Evolutionary conservation across 202 grass and related monocot species (phyloP).

Genomic region (Brachypodium distachyon): DNA sequence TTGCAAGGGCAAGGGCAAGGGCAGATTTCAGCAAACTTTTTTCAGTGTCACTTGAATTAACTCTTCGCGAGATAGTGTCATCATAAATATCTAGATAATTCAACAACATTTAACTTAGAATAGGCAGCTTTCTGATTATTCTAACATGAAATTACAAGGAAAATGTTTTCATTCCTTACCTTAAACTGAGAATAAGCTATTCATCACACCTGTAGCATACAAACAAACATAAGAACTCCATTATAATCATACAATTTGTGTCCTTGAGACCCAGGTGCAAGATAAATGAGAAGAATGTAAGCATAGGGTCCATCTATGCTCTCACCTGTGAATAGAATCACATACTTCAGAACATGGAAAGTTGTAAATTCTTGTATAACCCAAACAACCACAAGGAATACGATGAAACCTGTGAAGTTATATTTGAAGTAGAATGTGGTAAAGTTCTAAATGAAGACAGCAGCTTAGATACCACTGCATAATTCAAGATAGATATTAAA

Average conservation of each 20-base stretch:
- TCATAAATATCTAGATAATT: constrained; percentile 84
- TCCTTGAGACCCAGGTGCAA: neutral
- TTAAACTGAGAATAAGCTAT: constrained; percentile 97
- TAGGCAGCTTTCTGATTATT: constrained; percentile 6
- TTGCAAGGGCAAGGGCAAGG: constrained; percentile 92
- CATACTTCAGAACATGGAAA: constrained; percentile 69
- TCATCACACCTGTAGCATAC: constrained; percentile 82
- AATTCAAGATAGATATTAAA: constrained; percentile 25
- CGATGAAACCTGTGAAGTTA: constrained; percentile 67
- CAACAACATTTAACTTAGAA: neutral
- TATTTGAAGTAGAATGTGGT: constrained; percentile 17
- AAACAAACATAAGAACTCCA: constrained; percentile 29
- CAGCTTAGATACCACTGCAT: constrained; percentile 91
- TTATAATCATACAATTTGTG: neutral
- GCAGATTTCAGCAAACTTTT: constrained; percentile 99
- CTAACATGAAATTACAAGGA: constrained; percentile 10
- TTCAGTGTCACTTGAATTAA: constrained; percentile 97
- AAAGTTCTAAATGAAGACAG: constrained; percentile 11
- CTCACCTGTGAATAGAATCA: constrained; percentile 95
- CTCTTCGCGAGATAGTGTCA: constrained; percentile 95
- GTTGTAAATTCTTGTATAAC: constrained; percentile 79
- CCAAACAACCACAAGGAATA: constrained; percentile 83
- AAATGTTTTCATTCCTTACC: constrained; percentile 43
- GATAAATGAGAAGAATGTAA: constrained; percentile 5
- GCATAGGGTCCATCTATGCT: neutral